A percentile compares a stretch with the other conserved stretches of the same genome.
Evolutionary conservation across 495 filamentous ascomycete species (phyloP).

Genomic region (Durotheca rogersii): DNA sequence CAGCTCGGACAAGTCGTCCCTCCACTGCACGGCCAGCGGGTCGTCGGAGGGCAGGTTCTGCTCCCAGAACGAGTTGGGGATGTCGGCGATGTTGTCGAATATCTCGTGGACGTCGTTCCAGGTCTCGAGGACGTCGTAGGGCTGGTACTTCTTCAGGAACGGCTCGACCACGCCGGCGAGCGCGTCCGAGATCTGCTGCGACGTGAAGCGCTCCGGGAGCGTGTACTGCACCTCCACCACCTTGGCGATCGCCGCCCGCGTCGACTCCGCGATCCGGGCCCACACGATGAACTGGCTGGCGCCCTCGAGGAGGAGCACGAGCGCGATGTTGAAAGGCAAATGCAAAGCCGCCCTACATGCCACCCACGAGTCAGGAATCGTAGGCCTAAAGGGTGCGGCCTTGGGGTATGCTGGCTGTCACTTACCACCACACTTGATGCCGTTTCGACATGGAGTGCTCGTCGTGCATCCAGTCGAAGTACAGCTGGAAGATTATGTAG

Average conservation of each 20-base stretch:
- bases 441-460: constrained; percentile 54
- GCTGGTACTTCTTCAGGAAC: constrained; percentile 32
- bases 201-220: not conserved
- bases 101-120: constrained; percentile 22
- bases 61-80: constrained; percentile 32
- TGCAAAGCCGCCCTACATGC: constrained; percentile 59
- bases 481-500: constrained; percentile 71
- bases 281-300: constrained; percentile 41
- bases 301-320: constrained; percentile 36
- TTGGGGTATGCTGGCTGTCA: too few relatives aligned
- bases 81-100: constrained; percentile 21
- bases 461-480: constrained; percentile 61
- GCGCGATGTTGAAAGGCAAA: constrained; percentile 67
- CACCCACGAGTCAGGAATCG: too few relatives aligned
- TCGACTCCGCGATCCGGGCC: constrained; percentile 32
- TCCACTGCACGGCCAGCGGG: not conserved
- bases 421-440: constrained; percentile 37
- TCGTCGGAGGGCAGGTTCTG: constrained; percentile 5
- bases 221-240: not conserved
- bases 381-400: too few relatives aligned
- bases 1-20: constrained; percentile 21
- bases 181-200: constrained; percentile 14
- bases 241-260: constrained; percentile 6
- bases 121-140: constrained; percentile 18
- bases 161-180: constrained; percentile 13